These are phyloP conservation scores for Aspergillus conjunctus DNA, from an alignment of 495 filamentous ascomycete species.

Conservation along the genomic window DNA sequence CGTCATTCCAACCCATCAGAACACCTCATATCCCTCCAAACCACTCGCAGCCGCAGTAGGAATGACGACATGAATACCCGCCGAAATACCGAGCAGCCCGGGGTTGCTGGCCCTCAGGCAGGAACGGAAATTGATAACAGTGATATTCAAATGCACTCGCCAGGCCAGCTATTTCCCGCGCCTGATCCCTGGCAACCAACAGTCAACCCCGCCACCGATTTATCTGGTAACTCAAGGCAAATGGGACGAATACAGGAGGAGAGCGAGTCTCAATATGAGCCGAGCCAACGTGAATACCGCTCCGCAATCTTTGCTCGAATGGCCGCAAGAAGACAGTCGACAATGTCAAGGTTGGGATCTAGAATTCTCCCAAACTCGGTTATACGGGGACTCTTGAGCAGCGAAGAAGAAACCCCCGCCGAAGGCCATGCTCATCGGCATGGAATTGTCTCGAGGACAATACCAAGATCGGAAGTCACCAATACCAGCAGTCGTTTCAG, in stretches of 20 bases:
- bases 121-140: conserved; percentile 24
- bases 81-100: conserved; percentile 34
- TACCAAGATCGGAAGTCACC: conserved; percentile 41
- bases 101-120: conserved; percentile 26
- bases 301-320: conserved; percentile 43
- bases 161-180: conserved; percentile 18
- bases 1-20: conserved; percentile 33
- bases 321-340: conserved; percentile 52
- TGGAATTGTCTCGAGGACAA: conserved; percentile 44
- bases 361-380: conserved; percentile 54
- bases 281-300: conserved; percentile 34
- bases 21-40: conserved; percentile 26
- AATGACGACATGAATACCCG: conserved; percentile 48
- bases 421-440: conserved; percentile 54
- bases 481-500: conserved; percentile 46
- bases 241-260: conserved; percentile 45
- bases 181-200: conserved; percentile 31
- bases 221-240: conserved; percentile 21
- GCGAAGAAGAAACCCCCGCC: conserved; percentile 51
- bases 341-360: conserved; percentile 54
- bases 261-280: conserved; percentile 29
- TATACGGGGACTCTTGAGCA: conserved; percentile 45
- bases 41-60: conserved; percentile 33
- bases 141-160: conserved; percentile 21
- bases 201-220: conserved; percentile 19